Percentiles rank a stretch among this genome's conserved stretches.
Evolutionary conservation across 495 filamentous ascomycete genomes (phyloP).

Genomic region (Annulohypoxylon bovei): DNA sequence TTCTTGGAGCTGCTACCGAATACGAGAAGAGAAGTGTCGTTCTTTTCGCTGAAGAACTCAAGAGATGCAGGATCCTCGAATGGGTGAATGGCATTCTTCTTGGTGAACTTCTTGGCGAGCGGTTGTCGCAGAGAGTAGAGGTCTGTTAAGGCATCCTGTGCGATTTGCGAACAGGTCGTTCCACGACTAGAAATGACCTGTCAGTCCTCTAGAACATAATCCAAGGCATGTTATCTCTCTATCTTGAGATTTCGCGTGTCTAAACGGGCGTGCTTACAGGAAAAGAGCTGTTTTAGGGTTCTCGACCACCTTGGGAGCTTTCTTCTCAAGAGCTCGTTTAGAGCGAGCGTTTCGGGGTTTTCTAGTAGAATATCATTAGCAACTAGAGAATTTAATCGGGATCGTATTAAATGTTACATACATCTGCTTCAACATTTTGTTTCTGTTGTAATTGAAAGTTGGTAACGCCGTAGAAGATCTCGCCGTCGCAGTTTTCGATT

Average conservation of each 20-base stretch:
- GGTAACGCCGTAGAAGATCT: conserved; percentile 4
- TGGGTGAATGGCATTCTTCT: conserved; percentile 93
- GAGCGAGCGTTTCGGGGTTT: conserved; percentile 95
- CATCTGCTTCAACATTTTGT: conserved; percentile 39
- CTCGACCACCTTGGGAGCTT: conserved; percentile 86
- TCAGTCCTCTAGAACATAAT: background rate
- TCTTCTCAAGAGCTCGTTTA: conserved; percentile 89
- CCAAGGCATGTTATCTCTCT: background rate
- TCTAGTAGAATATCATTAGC: conserved; percentile 53
- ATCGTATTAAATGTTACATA: background rate
- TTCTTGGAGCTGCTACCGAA: conserved; percentile 91
- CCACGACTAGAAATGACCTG: conserved; percentile 59
- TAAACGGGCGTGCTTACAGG: conserved; percentile 54
- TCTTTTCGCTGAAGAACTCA: conserved; percentile 94
- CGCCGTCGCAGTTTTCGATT: background rate
- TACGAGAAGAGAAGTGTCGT: conserved; percentile 81
- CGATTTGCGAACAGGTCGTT: conserved; percentile 78
- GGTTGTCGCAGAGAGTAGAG: conserved; percentile 83
- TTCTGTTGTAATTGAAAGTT: conserved; percentile 3
- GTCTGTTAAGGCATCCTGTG: conserved; percentile 82
- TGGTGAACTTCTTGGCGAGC: conserved; percentile 84
- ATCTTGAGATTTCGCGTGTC: background rate
- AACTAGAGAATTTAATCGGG: background rate
- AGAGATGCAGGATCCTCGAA: conserved; percentile 89
- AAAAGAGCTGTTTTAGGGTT: conserved; percentile 88